phyloP scores from a whole-genome alignment of 2,329 filamentous ascomycete species.

The Atkinsonella hypoxylon region DNA sequence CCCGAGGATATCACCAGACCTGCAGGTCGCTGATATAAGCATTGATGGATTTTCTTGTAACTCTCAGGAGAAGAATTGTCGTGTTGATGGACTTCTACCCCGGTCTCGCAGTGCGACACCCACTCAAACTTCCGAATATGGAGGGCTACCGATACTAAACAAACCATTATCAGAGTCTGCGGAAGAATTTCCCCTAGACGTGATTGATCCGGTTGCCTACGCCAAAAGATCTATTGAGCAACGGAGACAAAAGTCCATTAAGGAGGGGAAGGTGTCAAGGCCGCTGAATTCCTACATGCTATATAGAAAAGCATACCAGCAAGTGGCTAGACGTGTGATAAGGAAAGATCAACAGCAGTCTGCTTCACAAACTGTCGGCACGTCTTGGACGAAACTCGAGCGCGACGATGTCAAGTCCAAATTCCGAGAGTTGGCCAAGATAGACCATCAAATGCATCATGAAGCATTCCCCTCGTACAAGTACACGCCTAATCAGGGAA shows the following conservation, averaged over 20 bases:
- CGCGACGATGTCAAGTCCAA: conserved; percentile 56
- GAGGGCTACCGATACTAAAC: neutral
- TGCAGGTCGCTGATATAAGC: neutral
- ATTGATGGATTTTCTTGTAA: neutral
- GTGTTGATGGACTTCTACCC: neutral
- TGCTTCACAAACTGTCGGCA: conserved; percentile 76
- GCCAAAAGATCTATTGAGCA: conserved; percentile 5
- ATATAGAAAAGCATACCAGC: conserved; percentile 86
- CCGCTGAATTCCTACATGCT: conserved; percentile 99
- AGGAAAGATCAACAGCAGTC: conserved; percentile 89
- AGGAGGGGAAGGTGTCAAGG: conserved; percentile 44
- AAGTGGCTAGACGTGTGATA: conserved; percentile 66
- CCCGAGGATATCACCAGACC: neutral
- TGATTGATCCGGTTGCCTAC: conserved; percentile 3
- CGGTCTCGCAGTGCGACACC: conserved; percentile 1
- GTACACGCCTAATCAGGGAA: conserved; percentile 71
- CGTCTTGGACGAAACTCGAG: conserved; percentile 70
- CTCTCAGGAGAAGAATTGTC: neutral
- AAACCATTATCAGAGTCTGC: conserved; percentile 7
- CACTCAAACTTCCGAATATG: neutral
- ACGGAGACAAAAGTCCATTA: conserved; percentile 2
- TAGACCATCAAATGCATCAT: conserved; percentile 76
- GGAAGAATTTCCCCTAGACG: neutral
- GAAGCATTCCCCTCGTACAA: conserved; percentile 85
- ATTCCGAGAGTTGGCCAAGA: conserved; percentile 67